Evolutionary conservation across 2,329 filamentous ascomycete genomes (phyloP).

Genomic region (Calonectria pseudoturangicola): DNA sequence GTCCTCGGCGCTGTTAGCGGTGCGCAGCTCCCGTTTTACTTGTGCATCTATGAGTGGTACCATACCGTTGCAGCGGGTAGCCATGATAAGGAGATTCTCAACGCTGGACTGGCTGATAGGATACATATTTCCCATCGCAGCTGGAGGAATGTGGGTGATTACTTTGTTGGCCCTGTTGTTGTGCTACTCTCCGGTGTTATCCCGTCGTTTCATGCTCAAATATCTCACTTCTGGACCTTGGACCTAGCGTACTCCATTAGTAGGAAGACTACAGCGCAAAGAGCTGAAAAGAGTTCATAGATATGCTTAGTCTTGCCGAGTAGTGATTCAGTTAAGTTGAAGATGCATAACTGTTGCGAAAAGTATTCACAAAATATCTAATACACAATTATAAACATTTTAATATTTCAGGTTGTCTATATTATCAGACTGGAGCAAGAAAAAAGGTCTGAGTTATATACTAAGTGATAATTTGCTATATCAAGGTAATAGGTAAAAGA

Average conservation of each 20-base stretch:
- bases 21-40: background rate
- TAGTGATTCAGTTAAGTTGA: too few species aligned
- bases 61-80: background rate
- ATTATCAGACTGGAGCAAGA: too few species aligned
- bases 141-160: background rate
- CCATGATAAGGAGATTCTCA: background rate
- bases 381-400: too few species aligned
- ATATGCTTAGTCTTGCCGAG: background rate
- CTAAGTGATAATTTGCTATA: too few species aligned
- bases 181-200: background rate
- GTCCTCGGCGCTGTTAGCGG: background rate
- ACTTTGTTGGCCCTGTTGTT: background rate
- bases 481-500: too few species aligned
- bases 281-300: background rate
- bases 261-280: background rate
- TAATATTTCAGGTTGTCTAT: too few species aligned
- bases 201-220: background rate
- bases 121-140: background rate
- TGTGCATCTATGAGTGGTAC: background rate
- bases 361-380: too few species aligned
- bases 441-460: too few species aligned
- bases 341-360: too few species aligned
- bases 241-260: background rate
- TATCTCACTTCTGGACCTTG: background rate
- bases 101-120: background rate